These are phyloP conservation scores for Lepidopterella palustris DNA, from an alignment of 495 filamentous ascomycete genomes.

Conservation along the genomic window DNA sequence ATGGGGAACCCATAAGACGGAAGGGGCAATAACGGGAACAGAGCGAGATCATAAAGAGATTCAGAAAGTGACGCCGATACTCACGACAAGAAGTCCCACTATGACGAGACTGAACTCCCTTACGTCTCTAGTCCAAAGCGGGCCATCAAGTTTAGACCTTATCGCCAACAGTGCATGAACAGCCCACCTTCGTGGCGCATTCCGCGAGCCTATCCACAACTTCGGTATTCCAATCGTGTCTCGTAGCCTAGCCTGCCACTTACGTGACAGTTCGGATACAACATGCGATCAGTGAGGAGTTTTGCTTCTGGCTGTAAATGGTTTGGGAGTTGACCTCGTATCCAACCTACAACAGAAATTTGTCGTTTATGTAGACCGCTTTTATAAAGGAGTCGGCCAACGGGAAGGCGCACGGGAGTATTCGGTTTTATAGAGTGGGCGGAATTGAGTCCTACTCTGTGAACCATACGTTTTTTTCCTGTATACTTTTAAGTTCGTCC, in stretches of 20 bases:
- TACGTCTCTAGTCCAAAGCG: conserved; percentile 4
- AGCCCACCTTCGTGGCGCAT: background rate
- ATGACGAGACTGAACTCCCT: background rate
- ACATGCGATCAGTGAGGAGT: background rate
- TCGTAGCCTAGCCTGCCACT: background rate
- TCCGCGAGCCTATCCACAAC: conserved; percentile 8
- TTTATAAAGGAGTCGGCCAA: background rate
- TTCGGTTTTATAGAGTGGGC: no score
- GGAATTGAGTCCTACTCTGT: no score
- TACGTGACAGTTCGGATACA: background rate
- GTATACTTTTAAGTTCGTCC: no score
- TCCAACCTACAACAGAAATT: background rate
- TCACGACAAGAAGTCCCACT: background rate
- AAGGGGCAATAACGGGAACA: no score
- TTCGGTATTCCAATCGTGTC: background rate
- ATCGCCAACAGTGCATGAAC: background rate
- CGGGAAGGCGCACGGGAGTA: background rate
- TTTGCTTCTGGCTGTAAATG: background rate
- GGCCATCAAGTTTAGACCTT: background rate
- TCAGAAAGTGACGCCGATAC: background rate
- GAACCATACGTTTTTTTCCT: no score
- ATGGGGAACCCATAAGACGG: no score
- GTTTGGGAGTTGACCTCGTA: background rate
- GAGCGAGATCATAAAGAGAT: no score
- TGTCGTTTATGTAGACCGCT: no score